Evolutionary conservation across 768 basidiomycete species (phyloP).

Genomic region (Kwoniella mangroviensis): DNA sequence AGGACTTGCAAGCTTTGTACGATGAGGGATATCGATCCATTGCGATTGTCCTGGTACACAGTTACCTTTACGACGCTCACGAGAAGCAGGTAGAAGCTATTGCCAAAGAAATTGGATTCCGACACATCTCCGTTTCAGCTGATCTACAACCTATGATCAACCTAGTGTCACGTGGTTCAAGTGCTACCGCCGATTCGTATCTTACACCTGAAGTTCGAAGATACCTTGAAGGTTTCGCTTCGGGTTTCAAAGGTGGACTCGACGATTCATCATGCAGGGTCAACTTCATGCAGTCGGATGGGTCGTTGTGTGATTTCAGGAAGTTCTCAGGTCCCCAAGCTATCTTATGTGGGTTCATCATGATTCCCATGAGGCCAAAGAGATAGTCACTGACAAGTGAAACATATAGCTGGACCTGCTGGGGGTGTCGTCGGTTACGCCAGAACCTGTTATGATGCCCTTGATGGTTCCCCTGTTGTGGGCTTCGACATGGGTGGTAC

Average conservation of each 20-base stretch:
- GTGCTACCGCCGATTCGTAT: constrained; percentile 47
- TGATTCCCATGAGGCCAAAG: background rate
- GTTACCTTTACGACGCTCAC: constrained; percentile 75
- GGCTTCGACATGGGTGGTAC: constrained; percentile 71
- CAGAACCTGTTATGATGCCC: constrained; percentile 82
- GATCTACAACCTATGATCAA: constrained; percentile 54
- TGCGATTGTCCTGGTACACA: constrained; percentile 47
- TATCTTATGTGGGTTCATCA: constrained; percentile 68
- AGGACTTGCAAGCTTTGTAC: constrained; percentile 73
- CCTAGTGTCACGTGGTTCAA: constrained; percentile 43
- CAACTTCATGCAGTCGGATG: constrained; percentile 90
- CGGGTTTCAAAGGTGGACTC: constrained; percentile 44
- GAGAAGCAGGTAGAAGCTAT: constrained; percentile 73
- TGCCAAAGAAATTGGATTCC: constrained; percentile 79
- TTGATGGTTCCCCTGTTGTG: constrained; percentile 74
- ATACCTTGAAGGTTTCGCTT: constrained; percentile 44
- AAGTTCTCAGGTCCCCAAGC: constrained; percentile 93
- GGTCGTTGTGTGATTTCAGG: constrained; percentile 53
- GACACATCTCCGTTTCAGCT: constrained; percentile 77
- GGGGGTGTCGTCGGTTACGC: constrained; percentile 97
- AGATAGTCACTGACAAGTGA: background rate
- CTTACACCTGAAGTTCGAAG: constrained; percentile 44
- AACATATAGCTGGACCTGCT: constrained; percentile 65
- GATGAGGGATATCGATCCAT: constrained; percentile 71
- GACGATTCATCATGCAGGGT: constrained; percentile 26